Evolutionary conservation across 805 yeast species (phyloP), one percentile per base, ranked within the genome.

Genomic region (Candida maesae): DNA sequence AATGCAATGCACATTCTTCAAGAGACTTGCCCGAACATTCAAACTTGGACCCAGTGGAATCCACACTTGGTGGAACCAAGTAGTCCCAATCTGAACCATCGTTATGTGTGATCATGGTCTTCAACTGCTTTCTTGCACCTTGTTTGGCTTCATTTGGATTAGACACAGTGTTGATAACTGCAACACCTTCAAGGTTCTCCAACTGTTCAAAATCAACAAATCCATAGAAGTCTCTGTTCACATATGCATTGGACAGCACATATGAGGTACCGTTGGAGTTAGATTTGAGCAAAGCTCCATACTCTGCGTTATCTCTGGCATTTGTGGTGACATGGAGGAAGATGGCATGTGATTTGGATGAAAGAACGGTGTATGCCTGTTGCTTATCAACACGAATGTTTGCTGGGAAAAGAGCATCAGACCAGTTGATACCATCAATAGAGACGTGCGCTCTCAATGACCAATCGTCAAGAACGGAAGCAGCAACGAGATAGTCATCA

Each of bases 181-280:
- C 72, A 2, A 89, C 81, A 32, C 99, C 99, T 62, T 91, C 97
- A 15, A 90, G 63, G 6, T 84, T 84, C 51, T 79, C 82, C 52
- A 89, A 69, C 51, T 82, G 79, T 56, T 93, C 98, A 61, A 81
- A 91, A 63, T 91, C 99, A 39, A 87, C 96, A 64, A 63, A 89
- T 0, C 96, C 98, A 4, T 50, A 53, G 5, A 47, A 44, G 49
- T 89, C 78, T 51, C 97, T 72, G 61, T 90, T 93, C 14, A 88
- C 96, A 42, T 76, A 64, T 9, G 72, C 74, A 45, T 84, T 69
- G 2, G 89, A 67, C 28, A 79, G 65, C 3, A 84, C 87, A 58
- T 86, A 90, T 6, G 84, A 77, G 0, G 97, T 88, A 46, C 99
- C 99, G 53, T 88, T 87, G 15, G 84, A 86, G 62, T 91, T 90